Evolutionary conservation across 495 filamentous ascomycete genomes (phyloP).

Genomic region (Talaromyces adpressus): DNA sequence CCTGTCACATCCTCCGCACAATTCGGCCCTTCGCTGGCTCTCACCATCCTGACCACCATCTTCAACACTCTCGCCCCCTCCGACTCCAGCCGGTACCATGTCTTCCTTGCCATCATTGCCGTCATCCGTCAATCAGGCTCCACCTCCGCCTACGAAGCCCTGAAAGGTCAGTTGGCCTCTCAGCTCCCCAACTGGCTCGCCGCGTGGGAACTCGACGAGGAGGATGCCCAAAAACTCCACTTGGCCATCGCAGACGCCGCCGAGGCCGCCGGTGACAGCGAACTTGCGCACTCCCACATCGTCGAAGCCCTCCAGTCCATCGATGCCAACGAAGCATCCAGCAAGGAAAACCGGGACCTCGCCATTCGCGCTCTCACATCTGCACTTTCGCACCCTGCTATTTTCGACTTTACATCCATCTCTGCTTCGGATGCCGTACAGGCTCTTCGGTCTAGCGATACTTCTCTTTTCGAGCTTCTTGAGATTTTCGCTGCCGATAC

Average conservation of each 20-base stretch:
- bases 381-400: conserved; percentile 65
- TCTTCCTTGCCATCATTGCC: conserved; percentile 75
- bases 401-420: conserved; percentile 93
- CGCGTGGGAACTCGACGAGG: conserved; percentile 75
- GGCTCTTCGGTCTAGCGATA: conserved; percentile 74
- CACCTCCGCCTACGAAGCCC: conserved; percentile 65
- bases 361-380: conserved; percentile 77
- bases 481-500: conserved; percentile 92
- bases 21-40: conserved; percentile 76
- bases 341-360: conserved; percentile 68
- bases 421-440: conserved; percentile 80
- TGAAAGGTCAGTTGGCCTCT: conserved; percentile 70
- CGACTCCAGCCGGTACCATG: conserved; percentile 77
- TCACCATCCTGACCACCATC: conserved; percentile 84
- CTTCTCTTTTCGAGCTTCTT: conserved; percentile 78
- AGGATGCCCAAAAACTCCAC: conserved; percentile 75
- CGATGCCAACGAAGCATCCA: conserved; percentile 60
- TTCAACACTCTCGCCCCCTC: conserved; percentile 84
- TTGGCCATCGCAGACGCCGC: conserved; percentile 72
- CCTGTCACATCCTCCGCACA: conserved; percentile 78
- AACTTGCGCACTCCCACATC: conserved; percentile 75
- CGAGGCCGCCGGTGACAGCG: conserved; percentile 64
- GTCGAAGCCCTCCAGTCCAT: conserved; percentile 79
- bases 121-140: conserved; percentile 66
- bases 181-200: conserved; percentile 71